These are phyloP conservation scores for Alternaria sp. DNA, from an alignment of 2,329 filamentous ascomycete species.

Conservation along the genomic window DNA sequence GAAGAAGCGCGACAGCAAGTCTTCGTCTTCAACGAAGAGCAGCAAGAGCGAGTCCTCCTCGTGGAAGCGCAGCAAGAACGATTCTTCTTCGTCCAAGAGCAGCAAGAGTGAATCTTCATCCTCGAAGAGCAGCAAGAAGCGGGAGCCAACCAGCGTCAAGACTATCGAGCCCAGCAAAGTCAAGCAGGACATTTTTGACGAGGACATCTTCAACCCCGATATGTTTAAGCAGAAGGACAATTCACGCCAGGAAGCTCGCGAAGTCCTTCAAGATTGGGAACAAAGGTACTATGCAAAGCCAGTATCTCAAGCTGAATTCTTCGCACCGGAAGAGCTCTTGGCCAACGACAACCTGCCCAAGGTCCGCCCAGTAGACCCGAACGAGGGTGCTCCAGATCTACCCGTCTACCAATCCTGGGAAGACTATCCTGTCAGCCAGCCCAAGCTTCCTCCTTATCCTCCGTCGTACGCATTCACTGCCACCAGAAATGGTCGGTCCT, in stretches of 20 bases:
- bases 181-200: conserved; percentile 48
- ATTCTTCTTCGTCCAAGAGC: conserved; percentile 14
- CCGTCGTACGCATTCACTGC: conserved; percentile 49
- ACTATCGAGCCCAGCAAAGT: conserved; percentile 46
- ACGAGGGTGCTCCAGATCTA: conserved; percentile 54
- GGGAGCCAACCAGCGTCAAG: conserved; percentile 42
- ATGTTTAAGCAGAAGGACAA: conserved; percentile 50
- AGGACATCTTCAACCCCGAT: conserved; percentile 55
- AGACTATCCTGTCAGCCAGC: conserved; percentile 38
- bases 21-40: conserved; percentile 7
- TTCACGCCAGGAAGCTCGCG: conserved; percentile 41
- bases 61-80: conserved; percentile 21
- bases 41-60: conserved; percentile 23
- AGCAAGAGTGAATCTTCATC: background rate
- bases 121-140: conserved; percentile 20
- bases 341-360: conserved; percentile 48
- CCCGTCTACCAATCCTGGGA: conserved; percentile 52
- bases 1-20: conserved; percentile 14
- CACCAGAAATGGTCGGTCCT: conserved; percentile 49
- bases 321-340: conserved; percentile 53
- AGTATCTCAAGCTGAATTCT: conserved; percentile 56
- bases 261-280: conserved; percentile 53
- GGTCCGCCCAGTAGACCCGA: conserved; percentile 46
- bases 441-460: conserved; percentile 45
- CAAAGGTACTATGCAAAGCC: conserved; percentile 49